phyloP scores from a whole-genome alignment of 768 basidiomycete genomes.

The Dictyophora rubrovolvata region DNA sequence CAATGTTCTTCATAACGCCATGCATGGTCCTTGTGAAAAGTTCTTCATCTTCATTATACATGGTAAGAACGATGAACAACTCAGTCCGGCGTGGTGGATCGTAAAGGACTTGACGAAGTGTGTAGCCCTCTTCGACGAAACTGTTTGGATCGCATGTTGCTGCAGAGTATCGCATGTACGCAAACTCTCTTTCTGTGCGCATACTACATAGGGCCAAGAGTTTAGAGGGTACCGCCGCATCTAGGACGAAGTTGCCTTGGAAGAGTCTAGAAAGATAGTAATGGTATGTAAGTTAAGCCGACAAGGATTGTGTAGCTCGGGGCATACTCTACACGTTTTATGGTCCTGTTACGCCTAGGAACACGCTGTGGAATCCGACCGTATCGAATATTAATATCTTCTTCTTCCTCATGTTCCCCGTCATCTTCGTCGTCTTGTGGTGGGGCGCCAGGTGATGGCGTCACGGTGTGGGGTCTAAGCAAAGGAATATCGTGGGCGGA shows the following conservation, averaged over 20 bases:
- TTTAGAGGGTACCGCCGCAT: constrained; percentile 85
- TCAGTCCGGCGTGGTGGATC: constrained; percentile 87
- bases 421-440: neutral
- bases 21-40: constrained; percentile 87
- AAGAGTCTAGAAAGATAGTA: constrained; percentile 43
- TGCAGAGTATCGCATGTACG: constrained; percentile 92
- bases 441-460: constrained; percentile 13
- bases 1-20: constrained; percentile 22
- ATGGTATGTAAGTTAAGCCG: neutral
- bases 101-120: constrained; percentile 83
- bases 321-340: constrained; percentile 80
- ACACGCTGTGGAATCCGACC: constrained; percentile 88
- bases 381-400: constrained; percentile 65
- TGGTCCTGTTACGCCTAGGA: constrained; percentile 82
- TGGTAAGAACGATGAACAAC: constrained; percentile 94
- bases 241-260: constrained; percentile 89
- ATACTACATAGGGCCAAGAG: constrained; percentile 73
- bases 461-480: constrained; percentile 26
- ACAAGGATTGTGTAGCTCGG: neutral
- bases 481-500: constrained; percentile 64
- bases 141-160: constrained; percentile 95
- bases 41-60: constrained; percentile 93
- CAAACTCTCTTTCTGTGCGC: constrained; percentile 80
- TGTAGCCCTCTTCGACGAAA: constrained; percentile 74
- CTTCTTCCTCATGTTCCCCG: constrained; percentile 22